These are phyloP conservation scores for Kondoa malvinella DNA, from an alignment of 768 basidiomycete genomes.

Conservation along the genomic window DNA sequence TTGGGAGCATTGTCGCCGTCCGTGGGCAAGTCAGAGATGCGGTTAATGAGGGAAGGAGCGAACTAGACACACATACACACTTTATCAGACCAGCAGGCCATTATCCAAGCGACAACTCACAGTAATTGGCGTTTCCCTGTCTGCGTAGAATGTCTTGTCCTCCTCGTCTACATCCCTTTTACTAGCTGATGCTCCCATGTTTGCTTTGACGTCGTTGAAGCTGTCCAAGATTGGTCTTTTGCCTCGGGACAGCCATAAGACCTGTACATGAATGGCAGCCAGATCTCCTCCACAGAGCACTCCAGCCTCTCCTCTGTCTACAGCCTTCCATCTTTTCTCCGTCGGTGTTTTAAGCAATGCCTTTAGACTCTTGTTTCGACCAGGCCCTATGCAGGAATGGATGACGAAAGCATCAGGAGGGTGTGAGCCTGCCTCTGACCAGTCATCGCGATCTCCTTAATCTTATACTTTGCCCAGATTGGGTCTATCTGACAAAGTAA, in stretches of 20 bases:
- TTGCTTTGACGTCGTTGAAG: neutral
- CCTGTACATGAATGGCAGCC: neutral
- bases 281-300: no score
- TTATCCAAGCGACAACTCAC: constrained; percentile 3
- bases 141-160: constrained; percentile 17
- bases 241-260: neutral
- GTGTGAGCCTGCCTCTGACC: no score
- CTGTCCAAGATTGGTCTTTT: neutral
- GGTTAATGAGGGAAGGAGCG: constrained; percentile 64
- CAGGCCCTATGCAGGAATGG: no score
- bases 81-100: neutral
- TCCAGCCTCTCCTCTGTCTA: no score
- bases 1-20: constrained; percentile 40
- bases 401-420: no score
- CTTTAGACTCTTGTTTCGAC: no score
- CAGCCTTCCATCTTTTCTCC: no score
- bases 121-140: constrained; percentile 11
- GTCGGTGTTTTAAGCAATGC: no score
- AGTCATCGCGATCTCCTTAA: no score
- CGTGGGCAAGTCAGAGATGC: constrained; percentile 48
- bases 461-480: neutral
- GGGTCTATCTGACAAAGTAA: neutral
- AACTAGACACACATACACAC: constrained; percentile 39
- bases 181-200: constrained; percentile 13
- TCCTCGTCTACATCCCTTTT: constrained; percentile 11